phyloP scores from a whole-genome alignment of 495 filamentous ascomycete species.

The Xylaria venustula region DNA sequence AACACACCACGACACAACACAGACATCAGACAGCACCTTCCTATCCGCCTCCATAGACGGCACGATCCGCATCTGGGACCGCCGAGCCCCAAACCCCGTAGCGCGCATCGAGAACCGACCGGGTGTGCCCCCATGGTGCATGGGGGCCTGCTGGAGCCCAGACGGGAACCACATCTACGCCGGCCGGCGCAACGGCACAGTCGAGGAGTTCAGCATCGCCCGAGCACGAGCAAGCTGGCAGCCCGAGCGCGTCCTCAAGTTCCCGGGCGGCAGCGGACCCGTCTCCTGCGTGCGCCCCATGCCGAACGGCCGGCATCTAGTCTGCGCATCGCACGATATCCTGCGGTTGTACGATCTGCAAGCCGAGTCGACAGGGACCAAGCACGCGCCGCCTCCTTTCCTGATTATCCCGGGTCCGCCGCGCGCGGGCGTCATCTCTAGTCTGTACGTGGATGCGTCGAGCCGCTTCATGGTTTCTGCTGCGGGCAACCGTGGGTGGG shows the following conservation, averaged over 20 bases:
- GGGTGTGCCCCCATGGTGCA: slow-evolving; percentile 91
- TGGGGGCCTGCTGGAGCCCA: slow-evolving; percentile 95
- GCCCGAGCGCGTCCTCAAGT: slow-evolving; percentile 80
- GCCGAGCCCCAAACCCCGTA: slow-evolving; percentile 71
- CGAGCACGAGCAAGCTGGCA: slow-evolving; percentile 64
- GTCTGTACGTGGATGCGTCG: slow-evolving; percentile 80
- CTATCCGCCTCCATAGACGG: slow-evolving; percentile 86
- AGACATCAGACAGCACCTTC: slow-evolving; percentile 68
- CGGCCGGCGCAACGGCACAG: slow-evolving; percentile 87
- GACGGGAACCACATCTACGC: slow-evolving; percentile 95
- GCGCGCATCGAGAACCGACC: slow-evolving; percentile 69
- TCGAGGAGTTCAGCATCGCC: slow-evolving; percentile 90
- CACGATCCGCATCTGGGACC: slow-evolving; percentile 87
- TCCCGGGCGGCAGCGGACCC: slow-evolving; percentile 83
- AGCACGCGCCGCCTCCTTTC: slow-evolving; percentile 84
- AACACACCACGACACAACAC: slow-evolving; percentile 37
- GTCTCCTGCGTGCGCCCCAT: slow-evolving; percentile 86
- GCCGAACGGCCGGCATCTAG: slow-evolving; percentile 89
- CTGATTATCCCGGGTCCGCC: slow-evolving; percentile 91
- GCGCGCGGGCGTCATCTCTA: slow-evolving; percentile 81
- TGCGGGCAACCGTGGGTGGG: slow-evolving; percentile 92
- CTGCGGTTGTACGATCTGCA: slow-evolving; percentile 86
- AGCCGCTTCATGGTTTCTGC: slow-evolving; percentile 88
- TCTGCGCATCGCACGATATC: slow-evolving; percentile 95
- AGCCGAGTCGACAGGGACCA: slow-evolving; percentile 55